phyloP scores from a whole-genome alignment of 768 basidiomycete species.

The Suillus clintonianus region DNA sequence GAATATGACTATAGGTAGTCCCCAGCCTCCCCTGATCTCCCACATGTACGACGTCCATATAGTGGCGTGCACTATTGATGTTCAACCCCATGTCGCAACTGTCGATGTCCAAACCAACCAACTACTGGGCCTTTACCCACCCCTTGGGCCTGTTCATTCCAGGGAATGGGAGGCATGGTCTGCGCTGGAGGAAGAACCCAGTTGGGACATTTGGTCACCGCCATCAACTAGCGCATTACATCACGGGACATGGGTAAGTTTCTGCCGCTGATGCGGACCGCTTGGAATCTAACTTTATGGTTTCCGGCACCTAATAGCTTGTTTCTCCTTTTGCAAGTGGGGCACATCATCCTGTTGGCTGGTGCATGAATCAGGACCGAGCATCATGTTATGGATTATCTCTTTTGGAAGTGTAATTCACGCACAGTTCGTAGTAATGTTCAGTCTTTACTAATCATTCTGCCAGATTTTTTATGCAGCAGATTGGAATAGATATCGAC shows the following conservation, averaged over 20 bases:
- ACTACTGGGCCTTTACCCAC: not conserved
- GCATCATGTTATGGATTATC: not conserved
- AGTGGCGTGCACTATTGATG: slow-evolving; percentile 9
- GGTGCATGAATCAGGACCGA: not conserved
- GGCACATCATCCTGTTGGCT: not conserved
- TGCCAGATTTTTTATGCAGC: not conserved
- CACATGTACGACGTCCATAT: slow-evolving; percentile 6
- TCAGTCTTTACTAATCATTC: not conserved
- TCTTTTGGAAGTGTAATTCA: not conserved
- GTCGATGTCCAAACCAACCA: slow-evolving; percentile 6
- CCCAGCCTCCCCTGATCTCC: not conserved
- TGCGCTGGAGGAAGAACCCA: too few species aligned
- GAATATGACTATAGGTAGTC: not conserved
- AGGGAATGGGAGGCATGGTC: not conserved
- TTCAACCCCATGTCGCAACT: not conserved
- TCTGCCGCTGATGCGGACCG: not conserved
- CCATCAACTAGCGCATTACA: not conserved
- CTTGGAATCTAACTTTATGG: not conserved
- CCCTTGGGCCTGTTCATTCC: not conserved
- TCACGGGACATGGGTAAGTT: slow-evolving; percentile 3
- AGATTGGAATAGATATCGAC: not conserved
- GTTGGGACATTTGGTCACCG: slow-evolving; percentile 12
- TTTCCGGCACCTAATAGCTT: not conserved
- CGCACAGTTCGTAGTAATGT: not conserved
- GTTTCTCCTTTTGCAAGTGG: not conserved